Evolutionary conservation across 192 early-diverging fungal genomes (phyloP).

Genomic region (Haplosporangium gracile): DNA sequence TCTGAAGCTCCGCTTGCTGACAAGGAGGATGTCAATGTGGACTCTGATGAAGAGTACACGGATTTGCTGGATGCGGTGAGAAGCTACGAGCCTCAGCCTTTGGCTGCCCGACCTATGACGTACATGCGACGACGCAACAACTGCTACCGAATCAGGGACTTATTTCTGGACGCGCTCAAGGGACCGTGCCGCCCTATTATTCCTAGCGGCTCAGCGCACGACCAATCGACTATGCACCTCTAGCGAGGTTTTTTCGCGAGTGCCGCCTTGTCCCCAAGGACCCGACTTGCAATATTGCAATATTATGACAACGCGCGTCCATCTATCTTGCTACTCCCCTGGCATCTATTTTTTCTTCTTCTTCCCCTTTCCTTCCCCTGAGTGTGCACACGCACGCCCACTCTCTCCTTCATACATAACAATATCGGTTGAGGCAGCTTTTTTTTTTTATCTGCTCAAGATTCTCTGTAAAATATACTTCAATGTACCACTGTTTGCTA

Average conservation of each 20-base stretch:
- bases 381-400: neutral
- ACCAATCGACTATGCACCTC: slow-evolving; percentile 46
- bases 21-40: slow-evolving; percentile 68
- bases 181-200: slow-evolving; percentile 47
- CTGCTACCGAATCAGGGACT: slow-evolving; percentile 71
- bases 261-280: neutral
- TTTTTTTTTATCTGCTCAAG: neutral
- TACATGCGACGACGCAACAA: slow-evolving; percentile 71
- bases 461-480: neutral
- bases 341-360: neutral
- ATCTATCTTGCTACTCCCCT: neutral
- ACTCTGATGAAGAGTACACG: slow-evolving; percentile 82
- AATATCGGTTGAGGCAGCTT: neutral
- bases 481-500: neutral
- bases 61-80: slow-evolving; percentile 74
- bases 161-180: slow-evolving; percentile 76
- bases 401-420: neutral
- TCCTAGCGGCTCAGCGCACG: slow-evolving; percentile 41
- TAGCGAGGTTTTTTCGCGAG: neutral
- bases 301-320: neutral
- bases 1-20: slow-evolving; percentile 62
- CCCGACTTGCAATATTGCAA: no score
- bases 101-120: slow-evolving; percentile 67
- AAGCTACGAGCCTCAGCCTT: slow-evolving; percentile 71
- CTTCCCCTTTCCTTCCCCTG: neutral